phyloP scores from a whole-genome alignment of 1,139 yeast genomes.

The Suhomyces kunorum region DNA sequence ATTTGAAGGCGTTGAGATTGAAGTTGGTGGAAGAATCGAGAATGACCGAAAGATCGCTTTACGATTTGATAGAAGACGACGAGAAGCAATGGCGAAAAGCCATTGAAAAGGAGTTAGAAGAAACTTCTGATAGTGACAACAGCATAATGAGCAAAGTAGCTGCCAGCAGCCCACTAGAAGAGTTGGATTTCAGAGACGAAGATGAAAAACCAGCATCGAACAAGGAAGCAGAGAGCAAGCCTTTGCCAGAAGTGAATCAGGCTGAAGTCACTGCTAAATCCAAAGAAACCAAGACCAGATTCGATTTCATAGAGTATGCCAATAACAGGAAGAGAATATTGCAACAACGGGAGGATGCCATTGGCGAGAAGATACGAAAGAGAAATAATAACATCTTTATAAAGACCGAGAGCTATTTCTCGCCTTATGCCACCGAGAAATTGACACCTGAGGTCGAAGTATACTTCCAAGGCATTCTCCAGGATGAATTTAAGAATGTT shows the following conservation, averaged over 20 bases:
- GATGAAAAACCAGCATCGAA: not conserved
- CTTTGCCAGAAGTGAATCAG: not conserved
- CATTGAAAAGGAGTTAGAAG: constrained; percentile 28
- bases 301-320: constrained; percentile 61
- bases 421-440: constrained; percentile 37
- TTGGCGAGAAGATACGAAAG: constrained; percentile 23
- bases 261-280: not conserved
- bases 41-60: constrained; percentile 74
- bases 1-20: constrained; percentile 69
- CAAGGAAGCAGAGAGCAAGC: not conserved
- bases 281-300: constrained; percentile 18
- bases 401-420: constrained; percentile 46
- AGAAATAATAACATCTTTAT: constrained; percentile 40
- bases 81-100: constrained; percentile 34
- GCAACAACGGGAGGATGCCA: constrained; percentile 21
- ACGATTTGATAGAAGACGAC: constrained; percentile 53
- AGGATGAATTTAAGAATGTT: constrained; percentile 38
- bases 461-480: constrained; percentile 29
- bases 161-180: constrained; percentile 15
- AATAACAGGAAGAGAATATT: constrained; percentile 33
- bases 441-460: constrained; percentile 29
- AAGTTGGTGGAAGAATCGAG: constrained; percentile 78
- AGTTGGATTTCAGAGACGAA: constrained; percentile 4
- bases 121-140: constrained; percentile 21
- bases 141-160: constrained; percentile 27